Evolutionary conservation across 2,329 filamentous ascomycete genomes (phyloP), one percentile per base, ranked within the genome.

Genomic region (Diaporthe destruens): DNA sequence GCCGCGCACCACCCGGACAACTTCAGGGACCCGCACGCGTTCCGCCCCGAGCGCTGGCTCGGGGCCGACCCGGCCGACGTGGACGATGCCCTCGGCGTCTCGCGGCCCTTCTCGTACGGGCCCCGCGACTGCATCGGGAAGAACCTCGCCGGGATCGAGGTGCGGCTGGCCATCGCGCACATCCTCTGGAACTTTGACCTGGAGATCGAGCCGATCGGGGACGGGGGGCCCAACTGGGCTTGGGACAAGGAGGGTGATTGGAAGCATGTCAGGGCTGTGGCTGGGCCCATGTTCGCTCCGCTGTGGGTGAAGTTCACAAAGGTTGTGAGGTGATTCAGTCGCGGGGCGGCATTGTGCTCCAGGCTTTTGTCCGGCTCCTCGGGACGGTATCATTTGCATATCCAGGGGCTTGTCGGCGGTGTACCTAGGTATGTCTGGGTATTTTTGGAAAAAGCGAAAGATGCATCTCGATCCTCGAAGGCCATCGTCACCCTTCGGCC

Each of bases 11-110:
- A 47, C 16, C 61, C 61, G 0, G 61, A 53, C 12, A 66, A 66
- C n/a, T 66, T 66, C 32, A 66, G 39, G 29, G 61, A 66, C 32
- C 61, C 61, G 3, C 25, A 39, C 3, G 61, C 20, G 32, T 66
- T 66, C n/a, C 61, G 61, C n/a, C 61, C 61, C 1, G 61, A 66
- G 32, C 61, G 61, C 8, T 66, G 61, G 61, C 47, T 66, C 1
- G 20, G 39, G 3, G 29, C 44, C 32, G 47, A 66, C 9, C 44
- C 61, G 1, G 47, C 51, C 1, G 39, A 47, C 3, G 39, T 53
- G 61, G 47, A 66, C 8, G 47, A 66, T 4, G 51, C 23, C 0
- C 61, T 66, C 2, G 20, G 29, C n/a, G n/a, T 66, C 9, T 66
- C 61, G 2, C 47, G 61, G 5, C 61, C 61, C 8, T 66, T 66